A percentile compares a stretch with the other conserved stretches of the same genome.
Evolutionary conservation across 257 asterid species (phyloP).

Genomic region (Solanum stenotomum): DNA sequence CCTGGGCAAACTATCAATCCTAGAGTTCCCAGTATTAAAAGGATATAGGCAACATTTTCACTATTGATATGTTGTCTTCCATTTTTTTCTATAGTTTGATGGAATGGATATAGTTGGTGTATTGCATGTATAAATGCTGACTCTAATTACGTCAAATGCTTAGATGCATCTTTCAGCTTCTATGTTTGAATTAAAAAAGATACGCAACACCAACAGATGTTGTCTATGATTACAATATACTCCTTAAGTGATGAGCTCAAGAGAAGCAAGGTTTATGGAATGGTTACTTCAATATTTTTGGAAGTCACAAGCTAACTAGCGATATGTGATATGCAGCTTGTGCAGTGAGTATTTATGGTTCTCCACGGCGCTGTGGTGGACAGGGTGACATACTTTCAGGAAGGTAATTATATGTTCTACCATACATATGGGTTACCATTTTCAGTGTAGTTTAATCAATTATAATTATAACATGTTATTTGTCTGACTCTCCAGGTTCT

Average conservation of each 20-base stretch:
- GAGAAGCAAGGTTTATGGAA: background rate
- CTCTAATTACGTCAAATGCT: background rate
- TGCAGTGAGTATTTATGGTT: conserved; percentile 64
- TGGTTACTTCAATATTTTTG: background rate
- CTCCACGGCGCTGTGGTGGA: conserved; percentile 99
- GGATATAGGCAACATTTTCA: background rate
- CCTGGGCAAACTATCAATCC: background rate
- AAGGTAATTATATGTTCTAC: conserved; percentile 33
- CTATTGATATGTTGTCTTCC: background rate
- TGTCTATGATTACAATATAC: background rate
- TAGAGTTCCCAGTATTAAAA: background rate
- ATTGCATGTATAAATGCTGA: background rate
- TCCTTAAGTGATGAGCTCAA: background rate
- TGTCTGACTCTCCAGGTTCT: background rate
- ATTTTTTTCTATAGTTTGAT: background rate
- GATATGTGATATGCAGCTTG: conserved; percentile 31
- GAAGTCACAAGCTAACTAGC: background rate
- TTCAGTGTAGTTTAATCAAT: background rate
- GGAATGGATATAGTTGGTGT: background rate
- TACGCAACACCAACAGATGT: background rate
- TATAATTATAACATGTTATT: background rate
- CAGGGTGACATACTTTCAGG: conserved; percentile 98
- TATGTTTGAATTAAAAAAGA: background rate
- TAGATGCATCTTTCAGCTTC: background rate
- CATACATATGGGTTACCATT: background rate